Base-by-base conservation (phyloP, 352 stramenopile genomes). In the Detonula confervacea region DNA sequence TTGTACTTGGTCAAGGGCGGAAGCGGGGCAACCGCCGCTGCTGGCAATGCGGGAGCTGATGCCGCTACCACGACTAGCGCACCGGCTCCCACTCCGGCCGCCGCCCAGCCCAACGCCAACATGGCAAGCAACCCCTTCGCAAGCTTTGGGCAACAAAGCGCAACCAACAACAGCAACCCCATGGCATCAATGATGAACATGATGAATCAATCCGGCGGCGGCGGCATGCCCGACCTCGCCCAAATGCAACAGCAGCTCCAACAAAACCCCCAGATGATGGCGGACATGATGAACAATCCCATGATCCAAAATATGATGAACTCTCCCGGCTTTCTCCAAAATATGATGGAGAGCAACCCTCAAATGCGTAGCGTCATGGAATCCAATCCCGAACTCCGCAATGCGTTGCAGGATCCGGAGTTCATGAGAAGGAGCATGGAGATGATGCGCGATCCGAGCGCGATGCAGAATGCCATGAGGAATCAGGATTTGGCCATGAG, bases 391-490 rank as follows among this genome's bases (percentile, higher is more conserved):
- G 94, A 98, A 82, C 82, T 99, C 27, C 95, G 95, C 27, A 95
- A 99, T 84, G 92, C 98, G 30, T 91, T 98, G 70, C 96, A 97
- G 70, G 96, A 99, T 89, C 97, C 97, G 0, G 95, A 97, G 66
- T 81, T 98, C 57, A 89, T 99, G 54, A 87, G 96, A 20, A 93
- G 98, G 70, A 96, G 93, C 69, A 98, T 99, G 91, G 95, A 98
- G 80, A 97, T 97, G 72, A 98, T 98, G 94, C 93, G 96, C 51
- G 98, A 99, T 84, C 97, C 97, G 12, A 92, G 90, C 4, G 95
- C 94, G 16, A 98, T 98, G 95, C 95, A 96, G 46, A 95, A 99
- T 77, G 97, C 97, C 87, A 98, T 99, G 96, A 92, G 97, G 3
- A 97, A 91, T 86, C 97, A 99, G 80, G 97, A 99, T 88, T 96